These are phyloP conservation scores for Mediolabrus comicus DNA, from an alignment of 108 stramenopile genomes.

Conservation along the genomic window DNA sequence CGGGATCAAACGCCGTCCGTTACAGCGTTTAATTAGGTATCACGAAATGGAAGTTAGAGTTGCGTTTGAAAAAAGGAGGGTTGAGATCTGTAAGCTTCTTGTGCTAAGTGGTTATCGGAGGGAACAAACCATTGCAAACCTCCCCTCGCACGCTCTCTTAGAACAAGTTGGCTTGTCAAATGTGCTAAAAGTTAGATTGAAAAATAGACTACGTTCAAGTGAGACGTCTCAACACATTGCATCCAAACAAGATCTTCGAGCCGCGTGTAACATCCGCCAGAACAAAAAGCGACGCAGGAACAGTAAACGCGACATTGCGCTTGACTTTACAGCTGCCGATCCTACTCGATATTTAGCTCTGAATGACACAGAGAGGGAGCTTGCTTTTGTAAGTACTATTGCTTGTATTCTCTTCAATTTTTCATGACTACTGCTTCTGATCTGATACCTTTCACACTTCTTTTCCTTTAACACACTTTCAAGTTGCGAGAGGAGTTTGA, in stretches of 20 bases:
- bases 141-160: conserved; percentile 28
- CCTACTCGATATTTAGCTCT: background rate
- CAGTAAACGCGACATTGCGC: background rate
- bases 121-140: background rate
- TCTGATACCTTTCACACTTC: background rate
- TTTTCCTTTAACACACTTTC: background rate
- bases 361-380: background rate
- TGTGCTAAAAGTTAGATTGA: conserved; percentile 11
- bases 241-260: conserved; percentile 11
- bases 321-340: background rate
- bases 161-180: conserved; percentile 17
- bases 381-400: too few species aligned
- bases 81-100: conserved; percentile 16
- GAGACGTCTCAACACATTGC: background rate
- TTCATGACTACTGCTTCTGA: too few species aligned
- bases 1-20: conserved; percentile 1
- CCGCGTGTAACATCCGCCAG: conserved; percentile 20
- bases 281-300: conserved; percentile 2
- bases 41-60: conserved; percentile 10
- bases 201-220: conserved; percentile 17
- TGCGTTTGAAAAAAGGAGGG: conserved; percentile 32
- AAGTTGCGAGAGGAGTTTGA: conserved; percentile 34
- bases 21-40: conserved; percentile 21
- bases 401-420: too few species aligned
- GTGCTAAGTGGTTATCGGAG: conserved; percentile 32